Percentiles rank a stretch among this genome's conserved stretches.
These are phyloP conservation scores for Rhizodiscina lignyota DNA, from an alignment of 495 filamentous ascomycete genomes.

Conservation along the genomic window DNA sequence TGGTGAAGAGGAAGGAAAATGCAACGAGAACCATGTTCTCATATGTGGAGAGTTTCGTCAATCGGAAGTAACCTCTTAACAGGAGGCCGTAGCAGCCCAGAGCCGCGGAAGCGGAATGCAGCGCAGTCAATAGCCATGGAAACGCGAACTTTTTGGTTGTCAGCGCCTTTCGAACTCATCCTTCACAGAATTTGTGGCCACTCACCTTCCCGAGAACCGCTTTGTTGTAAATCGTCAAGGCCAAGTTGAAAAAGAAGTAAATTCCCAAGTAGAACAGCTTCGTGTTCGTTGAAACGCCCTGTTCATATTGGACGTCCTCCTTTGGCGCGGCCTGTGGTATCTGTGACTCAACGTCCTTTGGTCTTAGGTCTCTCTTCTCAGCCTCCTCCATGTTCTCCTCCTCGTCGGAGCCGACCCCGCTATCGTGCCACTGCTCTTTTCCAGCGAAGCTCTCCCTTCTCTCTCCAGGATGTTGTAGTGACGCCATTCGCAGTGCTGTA, in stretches of 20 bases:
- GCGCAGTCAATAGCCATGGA: slow-evolving; percentile 37
- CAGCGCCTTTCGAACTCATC: neutral
- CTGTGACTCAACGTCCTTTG: too few relatives aligned
- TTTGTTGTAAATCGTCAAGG: slow-evolving; percentile 38
- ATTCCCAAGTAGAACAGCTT: slow-evolving; percentile 28
- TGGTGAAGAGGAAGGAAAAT: slow-evolving; percentile 39
- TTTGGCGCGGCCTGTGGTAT: too few relatives aligned
- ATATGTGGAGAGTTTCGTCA: slow-evolving; percentile 26
- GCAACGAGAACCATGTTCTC: slow-evolving; percentile 29
- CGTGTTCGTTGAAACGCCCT: slow-evolving; percentile 14
- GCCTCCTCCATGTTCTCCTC: too few relatives aligned
- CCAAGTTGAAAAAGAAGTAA: slow-evolving; percentile 36
- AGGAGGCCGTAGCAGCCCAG: slow-evolving; percentile 33
- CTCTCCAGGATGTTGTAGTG: too few relatives aligned
- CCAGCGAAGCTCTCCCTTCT: too few relatives aligned
- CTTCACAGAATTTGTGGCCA: neutral
- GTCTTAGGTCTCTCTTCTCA: too few relatives aligned
- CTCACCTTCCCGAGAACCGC: slow-evolving; percentile 32
- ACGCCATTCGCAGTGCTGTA: too few relatives aligned
- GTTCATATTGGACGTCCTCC: too few relatives aligned
- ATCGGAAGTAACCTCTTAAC: slow-evolving; percentile 26
- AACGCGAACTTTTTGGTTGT: slow-evolving; percentile 28
- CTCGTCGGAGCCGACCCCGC: too few relatives aligned
- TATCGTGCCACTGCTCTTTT: too few relatives aligned
- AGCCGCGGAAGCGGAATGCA: slow-evolving; percentile 33